Evolutionary conservation across 176 grass and related monocot genomes (phyloP).

Genomic region (Phyllostachys edulis): DNA sequence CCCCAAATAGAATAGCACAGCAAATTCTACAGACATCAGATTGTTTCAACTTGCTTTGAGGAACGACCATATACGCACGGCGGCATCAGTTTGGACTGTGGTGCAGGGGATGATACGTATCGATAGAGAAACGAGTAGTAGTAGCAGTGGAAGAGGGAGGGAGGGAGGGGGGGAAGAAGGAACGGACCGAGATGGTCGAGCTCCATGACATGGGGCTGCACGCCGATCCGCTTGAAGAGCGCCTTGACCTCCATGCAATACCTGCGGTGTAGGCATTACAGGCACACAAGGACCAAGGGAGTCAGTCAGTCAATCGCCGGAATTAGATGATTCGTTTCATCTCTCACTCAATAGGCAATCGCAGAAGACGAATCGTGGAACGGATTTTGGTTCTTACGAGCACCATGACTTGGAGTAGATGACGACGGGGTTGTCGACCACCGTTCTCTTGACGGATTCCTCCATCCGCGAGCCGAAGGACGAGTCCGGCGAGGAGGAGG

Average conservation of each 20-base stretch:
- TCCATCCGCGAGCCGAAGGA: slow-evolving; percentile 85
- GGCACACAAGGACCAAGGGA: not conserved
- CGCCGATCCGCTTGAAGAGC: slow-evolving; percentile 84
- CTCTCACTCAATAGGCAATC: no score
- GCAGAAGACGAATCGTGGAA: not conserved
- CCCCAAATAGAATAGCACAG: not conserved
- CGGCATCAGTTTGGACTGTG: not conserved
- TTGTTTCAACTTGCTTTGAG: not conserved
- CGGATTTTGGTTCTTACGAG: slow-evolving; percentile 55
- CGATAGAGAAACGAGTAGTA: not conserved
- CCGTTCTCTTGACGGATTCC: slow-evolving; percentile 74
- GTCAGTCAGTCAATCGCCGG: not conserved
- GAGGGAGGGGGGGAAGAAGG: not conserved
- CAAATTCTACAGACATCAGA: no score
- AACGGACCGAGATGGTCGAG: slow-evolving; percentile 75
- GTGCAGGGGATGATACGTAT: not conserved
- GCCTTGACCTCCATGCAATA: slow-evolving; percentile 88
- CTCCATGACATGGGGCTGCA: slow-evolving; percentile 71
- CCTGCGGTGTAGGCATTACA: slow-evolving; percentile 25
- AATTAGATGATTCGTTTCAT: not conserved
- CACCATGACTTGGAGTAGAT: slow-evolving; percentile 98
- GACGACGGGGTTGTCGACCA: slow-evolving; percentile 66
- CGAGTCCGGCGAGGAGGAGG: slow-evolving; percentile 59
- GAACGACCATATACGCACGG: not conserved
- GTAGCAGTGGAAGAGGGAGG: not conserved